Evolutionary conservation across 177 flowering plant species (phyloP).

Genomic region (Vitis hybrid): DNA sequence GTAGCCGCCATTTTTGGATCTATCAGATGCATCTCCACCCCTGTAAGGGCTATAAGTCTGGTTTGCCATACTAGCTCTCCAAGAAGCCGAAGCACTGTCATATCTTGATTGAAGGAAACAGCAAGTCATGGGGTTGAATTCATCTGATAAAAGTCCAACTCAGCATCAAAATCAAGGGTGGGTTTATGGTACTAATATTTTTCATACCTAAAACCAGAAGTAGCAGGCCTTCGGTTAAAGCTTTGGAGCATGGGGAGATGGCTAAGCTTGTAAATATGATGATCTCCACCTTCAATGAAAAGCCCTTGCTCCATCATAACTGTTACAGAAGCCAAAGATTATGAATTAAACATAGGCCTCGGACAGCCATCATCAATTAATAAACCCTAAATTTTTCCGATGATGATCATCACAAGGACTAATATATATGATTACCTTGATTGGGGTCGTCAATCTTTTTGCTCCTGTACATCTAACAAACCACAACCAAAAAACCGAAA

Average conservation of each 20-base stretch:
- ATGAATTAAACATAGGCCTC: neutral
- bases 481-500: slow-evolving; percentile 3
- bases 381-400: slow-evolving; percentile 13
- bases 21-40: neutral
- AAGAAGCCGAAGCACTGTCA: slow-evolving; percentile 17
- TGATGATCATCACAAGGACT: no score
- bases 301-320: slow-evolving; percentile 24
- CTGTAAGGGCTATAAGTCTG: slow-evolving; percentile 11
- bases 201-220: slow-evolving; percentile 40
- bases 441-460: slow-evolving; percentile 42
- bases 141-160: neutral
- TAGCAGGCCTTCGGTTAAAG: slow-evolving; percentile 24
- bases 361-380: neutral
- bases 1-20: slow-evolving; percentile 16
- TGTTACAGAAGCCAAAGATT: neutral
- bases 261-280: slow-evolving; percentile 43
- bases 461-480: slow-evolving; percentile 50
- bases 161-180: neutral
- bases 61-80: slow-evolving; percentile 14
- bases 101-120: slow-evolving; percentile 3
- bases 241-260: slow-evolving; percentile 58
- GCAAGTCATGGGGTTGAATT: neutral
- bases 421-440: slow-evolving; percentile 26
- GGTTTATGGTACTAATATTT: neutral
- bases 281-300: slow-evolving; percentile 28